These are phyloP conservation scores for Penicillium dipodomyicola DNA, from an alignment of 495 filamentous ascomycete species.

Conservation along the genomic window DNA sequence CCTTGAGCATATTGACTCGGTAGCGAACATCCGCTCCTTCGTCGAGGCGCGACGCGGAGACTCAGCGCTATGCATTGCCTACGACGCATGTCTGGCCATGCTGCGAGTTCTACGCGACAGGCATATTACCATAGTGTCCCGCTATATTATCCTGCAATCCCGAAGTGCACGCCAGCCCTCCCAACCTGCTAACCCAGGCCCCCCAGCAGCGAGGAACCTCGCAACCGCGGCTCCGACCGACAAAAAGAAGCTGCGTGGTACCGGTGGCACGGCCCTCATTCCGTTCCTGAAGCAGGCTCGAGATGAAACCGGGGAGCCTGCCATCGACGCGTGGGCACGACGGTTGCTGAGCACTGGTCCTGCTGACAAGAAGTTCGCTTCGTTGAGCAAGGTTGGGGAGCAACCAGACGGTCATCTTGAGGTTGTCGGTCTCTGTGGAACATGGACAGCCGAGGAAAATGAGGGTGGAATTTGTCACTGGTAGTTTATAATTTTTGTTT, in stretches of 20 bases:
- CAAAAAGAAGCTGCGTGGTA: slow-evolving; percentile 72
- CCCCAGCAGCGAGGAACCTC: slow-evolving; percentile 57
- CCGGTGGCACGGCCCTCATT: slow-evolving; percentile 88
- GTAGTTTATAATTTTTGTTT: slow-evolving; percentile 27
- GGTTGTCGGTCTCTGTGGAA: slow-evolving; percentile 76
- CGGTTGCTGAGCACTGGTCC: slow-evolving; percentile 65
- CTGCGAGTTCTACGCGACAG: slow-evolving; percentile 86
- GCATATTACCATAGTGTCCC: slow-evolving; percentile 93
- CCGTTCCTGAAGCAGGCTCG: slow-evolving; percentile 93
- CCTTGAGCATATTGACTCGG: slow-evolving; percentile 69
- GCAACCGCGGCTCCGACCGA: slow-evolving; percentile 52
- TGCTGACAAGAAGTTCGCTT: slow-evolving; percentile 33
- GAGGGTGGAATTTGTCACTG: slow-evolving; percentile 73
- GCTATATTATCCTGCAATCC: slow-evolving; percentile 81
- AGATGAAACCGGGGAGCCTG: slow-evolving; percentile 92
- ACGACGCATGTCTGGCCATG: slow-evolving; percentile 89
- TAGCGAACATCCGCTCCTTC: slow-evolving; percentile 86
- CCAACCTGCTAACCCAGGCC: slow-evolving; percentile 43
- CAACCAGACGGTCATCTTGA: slow-evolving; percentile 59
- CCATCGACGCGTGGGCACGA: slow-evolving; percentile 78
- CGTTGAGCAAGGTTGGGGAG: slow-evolving; percentile 68
- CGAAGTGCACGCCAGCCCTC: slow-evolving; percentile 52
- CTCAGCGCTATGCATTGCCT: slow-evolving; percentile 69
- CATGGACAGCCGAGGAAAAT: slow-evolving; percentile 81
- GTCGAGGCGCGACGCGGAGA: slow-evolving; percentile 65